Evolutionary conservation across 495 filamentous ascomycete genomes (phyloP).

Genomic region (Trichocladium uniseriatum): DNA sequence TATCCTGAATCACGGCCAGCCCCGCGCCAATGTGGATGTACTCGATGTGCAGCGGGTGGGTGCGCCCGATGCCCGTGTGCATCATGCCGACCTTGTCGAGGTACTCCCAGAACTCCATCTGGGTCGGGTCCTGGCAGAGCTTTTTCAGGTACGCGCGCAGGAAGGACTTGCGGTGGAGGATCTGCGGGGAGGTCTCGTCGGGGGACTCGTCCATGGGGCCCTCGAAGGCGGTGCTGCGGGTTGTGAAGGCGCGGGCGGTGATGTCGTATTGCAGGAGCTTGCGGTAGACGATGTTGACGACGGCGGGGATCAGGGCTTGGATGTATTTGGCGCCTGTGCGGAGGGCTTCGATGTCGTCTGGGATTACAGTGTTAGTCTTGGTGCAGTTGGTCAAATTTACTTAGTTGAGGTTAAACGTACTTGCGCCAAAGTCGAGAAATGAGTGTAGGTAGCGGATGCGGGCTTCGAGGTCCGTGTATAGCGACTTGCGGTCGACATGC

Average conservation of each 20-base stretch:
- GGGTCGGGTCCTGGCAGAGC: conserved; percentile 59
- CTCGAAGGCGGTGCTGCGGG: conserved; percentile 54
- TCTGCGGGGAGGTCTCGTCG: conserved; percentile 57
- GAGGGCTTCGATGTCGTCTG: conserved; percentile 62
- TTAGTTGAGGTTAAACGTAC: conserved; percentile 35
- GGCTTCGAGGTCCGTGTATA: conserved; percentile 58
- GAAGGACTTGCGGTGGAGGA: conserved; percentile 68
- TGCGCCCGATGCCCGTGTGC: conserved; percentile 56
- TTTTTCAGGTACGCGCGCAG: conserved; percentile 60
- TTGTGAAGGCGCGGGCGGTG: conserved; percentile 62
- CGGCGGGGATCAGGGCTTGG: conserved; percentile 61
- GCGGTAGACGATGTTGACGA: conserved; percentile 69
- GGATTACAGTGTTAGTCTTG: neutral
- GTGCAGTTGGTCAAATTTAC: neutral
- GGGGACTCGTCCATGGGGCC: conserved; percentile 51
- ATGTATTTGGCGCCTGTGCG: conserved; percentile 58
- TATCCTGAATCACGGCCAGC: conserved; percentile 62
- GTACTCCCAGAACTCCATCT: conserved; percentile 71
- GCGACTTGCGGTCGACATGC: conserved; percentile 58
- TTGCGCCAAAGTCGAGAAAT: conserved; percentile 61
- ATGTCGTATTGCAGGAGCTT: conserved; percentile 68
- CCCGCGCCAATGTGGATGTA: conserved; percentile 64
- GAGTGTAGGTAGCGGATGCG: conserved; percentile 61
- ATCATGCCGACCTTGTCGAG: conserved; percentile 72
- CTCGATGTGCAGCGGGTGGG: conserved; percentile 60